Percentiles rank a stretch among this genome's conserved stretches.
These are phyloP conservation scores for Rhodomyrtus tomentosa DNA, from an alignment of 345 rosid genomes.

Conservation along the genomic window DNA sequence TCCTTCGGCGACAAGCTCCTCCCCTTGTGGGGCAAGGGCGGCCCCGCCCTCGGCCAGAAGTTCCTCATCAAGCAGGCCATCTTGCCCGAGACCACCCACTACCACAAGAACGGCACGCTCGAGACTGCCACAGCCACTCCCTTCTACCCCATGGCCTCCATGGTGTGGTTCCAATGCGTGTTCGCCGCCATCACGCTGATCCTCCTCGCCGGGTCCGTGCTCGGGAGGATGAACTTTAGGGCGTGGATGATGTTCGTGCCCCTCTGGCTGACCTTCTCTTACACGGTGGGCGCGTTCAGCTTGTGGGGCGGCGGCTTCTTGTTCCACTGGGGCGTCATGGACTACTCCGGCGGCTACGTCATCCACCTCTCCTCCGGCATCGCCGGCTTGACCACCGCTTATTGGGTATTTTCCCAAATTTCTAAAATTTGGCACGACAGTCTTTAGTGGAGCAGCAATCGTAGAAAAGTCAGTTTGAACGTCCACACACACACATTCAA, in stretches of 20 bases:
- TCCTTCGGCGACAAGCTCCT: constrained; percentile 15
- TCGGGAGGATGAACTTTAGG: constrained; percentile 26
- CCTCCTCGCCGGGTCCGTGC: constrained; percentile 25
- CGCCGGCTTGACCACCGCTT: constrained; percentile 28
- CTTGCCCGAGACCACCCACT: constrained; percentile 1
- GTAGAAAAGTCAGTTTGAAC: not conserved
- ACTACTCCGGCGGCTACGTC: constrained; percentile 30
- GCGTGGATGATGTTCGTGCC: constrained; percentile 42
- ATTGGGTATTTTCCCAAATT: constrained; percentile 10
- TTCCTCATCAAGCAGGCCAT: constrained; percentile 8
- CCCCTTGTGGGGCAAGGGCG: constrained; percentile 12
- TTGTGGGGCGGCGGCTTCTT: constrained; percentile 22
- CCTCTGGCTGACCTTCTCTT: constrained; percentile 25
- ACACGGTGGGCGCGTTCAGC: constrained; percentile 24
- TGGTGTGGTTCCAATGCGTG: constrained; percentile 28
- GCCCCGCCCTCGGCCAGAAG: constrained; percentile 12
- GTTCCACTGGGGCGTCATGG: constrained; percentile 18
- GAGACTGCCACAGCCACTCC: not conserved
- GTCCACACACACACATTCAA: not conserved
- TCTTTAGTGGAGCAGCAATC: not conserved
- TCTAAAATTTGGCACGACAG: not conserved
- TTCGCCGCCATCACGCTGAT: constrained; percentile 29
- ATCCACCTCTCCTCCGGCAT: constrained; percentile 32
- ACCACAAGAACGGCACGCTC: not conserved
- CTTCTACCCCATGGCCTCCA: constrained; percentile 18